Evolutionary conservation across 768 basidiomycete genomes (phyloP).

Genomic region (Gyrodon lividus): DNA sequence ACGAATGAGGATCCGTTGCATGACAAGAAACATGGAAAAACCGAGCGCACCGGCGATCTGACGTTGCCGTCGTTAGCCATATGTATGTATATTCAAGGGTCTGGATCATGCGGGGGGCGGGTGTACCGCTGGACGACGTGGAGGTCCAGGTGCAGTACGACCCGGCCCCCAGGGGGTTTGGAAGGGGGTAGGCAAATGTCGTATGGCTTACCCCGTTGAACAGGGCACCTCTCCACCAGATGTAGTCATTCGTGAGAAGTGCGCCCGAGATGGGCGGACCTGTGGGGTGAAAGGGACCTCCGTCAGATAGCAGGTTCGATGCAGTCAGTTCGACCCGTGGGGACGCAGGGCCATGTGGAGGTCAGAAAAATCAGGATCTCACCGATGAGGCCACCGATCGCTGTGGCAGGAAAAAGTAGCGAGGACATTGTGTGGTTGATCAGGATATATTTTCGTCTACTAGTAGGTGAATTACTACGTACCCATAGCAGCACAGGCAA

Average conservation of each 20-base stretch:
- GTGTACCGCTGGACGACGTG: no score
- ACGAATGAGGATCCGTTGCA: constrained; percentile 23
- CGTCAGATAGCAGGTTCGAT: constrained; percentile 16
- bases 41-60: constrained; percentile 26
- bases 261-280: constrained; percentile 61
- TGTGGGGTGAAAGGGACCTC: constrained; percentile 27
- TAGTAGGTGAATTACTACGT: background rate
- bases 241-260: constrained; percentile 46
- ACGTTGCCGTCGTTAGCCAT: no score
- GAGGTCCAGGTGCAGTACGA: no score
- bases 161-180: no score
- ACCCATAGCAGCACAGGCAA: constrained; percentile 51
- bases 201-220: constrained; percentile 44
- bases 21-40: constrained; percentile 24
- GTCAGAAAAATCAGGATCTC: background rate
- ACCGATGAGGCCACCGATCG: constrained; percentile 24
- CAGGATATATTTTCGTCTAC: background rate
- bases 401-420: constrained; percentile 6
- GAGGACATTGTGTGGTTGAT: no score
- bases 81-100: no score
- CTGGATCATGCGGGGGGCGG: no score
- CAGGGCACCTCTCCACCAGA: constrained; percentile 59
- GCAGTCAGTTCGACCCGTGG: background rate
- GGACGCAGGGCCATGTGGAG: background rate
- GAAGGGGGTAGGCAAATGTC: background rate